Evolutionary conservation across 2,329 filamentous ascomycete species (phyloP), one percentile per base, ranked within the genome.

Genomic region (Trichoderma sp.): DNA sequence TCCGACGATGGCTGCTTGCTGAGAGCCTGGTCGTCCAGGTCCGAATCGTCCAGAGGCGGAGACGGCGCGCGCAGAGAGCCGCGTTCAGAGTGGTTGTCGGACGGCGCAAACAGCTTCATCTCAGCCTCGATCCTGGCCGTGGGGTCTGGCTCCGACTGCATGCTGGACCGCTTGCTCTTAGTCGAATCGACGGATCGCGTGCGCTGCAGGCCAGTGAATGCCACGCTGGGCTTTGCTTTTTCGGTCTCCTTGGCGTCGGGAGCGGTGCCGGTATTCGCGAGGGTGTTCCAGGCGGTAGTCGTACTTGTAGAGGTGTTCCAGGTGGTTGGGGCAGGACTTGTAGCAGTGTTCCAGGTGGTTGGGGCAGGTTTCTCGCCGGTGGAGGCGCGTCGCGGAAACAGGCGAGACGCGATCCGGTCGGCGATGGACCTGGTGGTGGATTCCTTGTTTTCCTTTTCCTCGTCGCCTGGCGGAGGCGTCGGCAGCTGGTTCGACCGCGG

Each of bases 51-150:
- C 7, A 68, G 65, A 30, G 59, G 62, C 2, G 76, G 75, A 0
- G 85, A 86, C 2, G 80, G 78, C 4, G 81, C 83, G 44, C 82
- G 79, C 19, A 81, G 74, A 4, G 84, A 86, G 1, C 83, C 83
- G 50, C 77, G 79, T 69, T 87, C 85, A 1, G 85, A 87, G 48
- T 84, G 79, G 66, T 82, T 83, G 39, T 86, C 84, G 17, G 74
- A 70, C 0, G 80, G 82, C 15, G 83, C 85, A 72, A 87, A 87
- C 9, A 87, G 77, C 56, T 80, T 81, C 75, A 82, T 80, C 73
- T 87, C 85, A 10, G 78, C 81, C 69, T 84, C 80, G 58, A 87
- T 85, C 51, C 84, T 82, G 68, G 84, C 83, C 1, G 80, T 82
- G 5, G 85, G 84, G 67, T 87, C 85, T 15, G 75, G 71, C 63